Evolutionary conservation across 257 asterid genomes (phyloP), one percentile per base, ranked within the genome.

Genomic region (Petunia secreta): DNA sequence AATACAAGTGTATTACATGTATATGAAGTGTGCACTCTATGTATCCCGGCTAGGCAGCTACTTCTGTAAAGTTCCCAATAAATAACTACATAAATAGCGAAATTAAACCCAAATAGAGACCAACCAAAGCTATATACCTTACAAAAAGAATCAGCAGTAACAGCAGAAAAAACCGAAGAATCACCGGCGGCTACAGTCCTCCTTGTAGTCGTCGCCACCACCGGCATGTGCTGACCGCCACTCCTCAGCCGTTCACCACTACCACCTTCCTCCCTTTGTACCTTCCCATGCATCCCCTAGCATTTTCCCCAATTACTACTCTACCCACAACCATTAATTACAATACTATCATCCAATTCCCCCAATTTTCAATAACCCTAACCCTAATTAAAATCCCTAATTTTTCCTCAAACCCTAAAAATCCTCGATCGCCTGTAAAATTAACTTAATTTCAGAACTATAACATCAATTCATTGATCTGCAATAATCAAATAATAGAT

Each of bases 261-360:
- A 78, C 81, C 84, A 65, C 79, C 84, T 81, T 83, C 67, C 55
- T 71, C 64, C 83, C 79, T 76, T 25, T 43, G 83, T 67, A 66
- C 78, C 87, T 82, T 80, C 85, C 89, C 87, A 86, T 74, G 85
- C 89, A 86, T 46, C 80, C 85, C 65, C 82, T 66, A 4, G 87
- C 89, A 86, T 86, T 78, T 82, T 86, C 87, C 74, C 82, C 85
- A 55, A 65, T 41, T 62, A 48, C 16, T 37, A 74, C 67, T 36
- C 77, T 82, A 34, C 81, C 78, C 44, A 68, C 80, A 79, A 86
- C 79, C 89, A 86, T 84, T 84, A 86, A 86, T 63, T 74, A 76
- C 46, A 83, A 69, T 15, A 75, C 40, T 77, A 41, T 81, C 81
- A 16, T 8, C 62, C 13, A 74, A 40, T n/a, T 59, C 39, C 54